Conservation (phyloP, 164 flowering plant genomes). For the Tetrastigma voinierianum region DNA sequence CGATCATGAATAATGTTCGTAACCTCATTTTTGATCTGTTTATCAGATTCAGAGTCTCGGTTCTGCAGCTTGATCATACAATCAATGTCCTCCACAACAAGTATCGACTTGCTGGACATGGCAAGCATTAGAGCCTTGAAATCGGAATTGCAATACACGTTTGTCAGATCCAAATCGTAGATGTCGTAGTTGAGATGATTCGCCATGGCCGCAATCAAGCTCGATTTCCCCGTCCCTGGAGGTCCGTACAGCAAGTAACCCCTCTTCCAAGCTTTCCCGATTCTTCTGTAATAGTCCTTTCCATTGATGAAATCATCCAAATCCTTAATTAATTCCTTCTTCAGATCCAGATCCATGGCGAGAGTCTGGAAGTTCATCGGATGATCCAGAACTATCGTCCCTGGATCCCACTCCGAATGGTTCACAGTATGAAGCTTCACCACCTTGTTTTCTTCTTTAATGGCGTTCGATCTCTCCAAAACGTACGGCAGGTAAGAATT, state of each 20-base stretch:
- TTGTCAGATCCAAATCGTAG: slow-evolving; percentile 37
- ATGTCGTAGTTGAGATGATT: slow-evolving; percentile 38
- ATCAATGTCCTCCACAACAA: slow-evolving; percentile 43
- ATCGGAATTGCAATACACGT: slow-evolving; percentile 13
- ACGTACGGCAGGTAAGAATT: slow-evolving; percentile 36
- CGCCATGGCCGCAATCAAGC: slow-evolving; percentile 46
- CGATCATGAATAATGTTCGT: neutral
- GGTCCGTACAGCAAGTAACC: slow-evolving; percentile 43
- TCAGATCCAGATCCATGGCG: slow-evolving; percentile 33
- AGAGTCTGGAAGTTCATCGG: slow-evolving; percentile 33
- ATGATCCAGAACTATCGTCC: slow-evolving; percentile 19
- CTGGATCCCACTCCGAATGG: neutral
- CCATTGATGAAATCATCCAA: slow-evolving; percentile 27
- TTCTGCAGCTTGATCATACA: slow-evolving; percentile 28
- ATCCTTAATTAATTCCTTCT: slow-evolving; percentile 27
- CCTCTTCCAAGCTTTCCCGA: slow-evolving; percentile 47
- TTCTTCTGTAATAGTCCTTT: slow-evolving; percentile 25
- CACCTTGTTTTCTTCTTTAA: slow-evolving; percentile 19
- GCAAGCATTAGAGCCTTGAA: slow-evolving; percentile 20
- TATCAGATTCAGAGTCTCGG: slow-evolving; percentile 4
- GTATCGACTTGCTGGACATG: slow-evolving; percentile 26
- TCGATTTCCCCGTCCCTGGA: slow-evolving; percentile 44
- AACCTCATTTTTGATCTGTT: neutral
- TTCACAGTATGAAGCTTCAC: slow-evolving; percentile 21
- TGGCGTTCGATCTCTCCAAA: slow-evolving; percentile 17